Evolutionary conservation across 345 rosid species (phyloP).

Genomic region (Populus deltoides): DNA sequence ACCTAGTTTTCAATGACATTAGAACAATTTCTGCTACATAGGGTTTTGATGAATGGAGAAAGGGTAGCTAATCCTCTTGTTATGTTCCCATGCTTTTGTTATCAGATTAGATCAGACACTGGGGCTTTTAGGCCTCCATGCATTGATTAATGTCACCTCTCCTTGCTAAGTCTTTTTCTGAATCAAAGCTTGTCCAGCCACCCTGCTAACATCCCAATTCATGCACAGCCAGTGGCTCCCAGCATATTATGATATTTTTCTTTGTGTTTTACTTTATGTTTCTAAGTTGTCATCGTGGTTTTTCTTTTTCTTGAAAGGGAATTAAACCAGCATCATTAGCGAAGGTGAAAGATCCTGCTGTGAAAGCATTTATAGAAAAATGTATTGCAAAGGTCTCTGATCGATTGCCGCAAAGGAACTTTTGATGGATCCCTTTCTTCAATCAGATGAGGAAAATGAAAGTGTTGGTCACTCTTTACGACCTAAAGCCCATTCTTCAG

Average conservation of each 20-base stretch:
- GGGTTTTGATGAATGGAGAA: background rate
- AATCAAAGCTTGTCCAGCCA: background rate
- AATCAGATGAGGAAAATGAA: slow-evolving; percentile 51
- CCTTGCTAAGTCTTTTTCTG: background rate
- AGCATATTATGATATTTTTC: background rate
- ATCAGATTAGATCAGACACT: background rate
- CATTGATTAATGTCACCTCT: background rate
- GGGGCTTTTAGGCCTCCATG: background rate
- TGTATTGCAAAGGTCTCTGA: slow-evolving; percentile 74
- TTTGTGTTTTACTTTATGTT: background rate
- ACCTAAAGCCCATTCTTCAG: slow-evolving; percentile 28
- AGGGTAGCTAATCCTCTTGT: background rate
- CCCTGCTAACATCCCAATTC: background rate
- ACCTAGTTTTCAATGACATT: background rate
- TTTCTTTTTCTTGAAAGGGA: slow-evolving; percentile 51
- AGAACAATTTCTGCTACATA: background rate
- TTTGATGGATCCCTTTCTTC: slow-evolving; percentile 82
- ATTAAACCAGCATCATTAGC: slow-evolving; percentile 86
- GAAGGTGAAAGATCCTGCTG: slow-evolving; percentile 64
- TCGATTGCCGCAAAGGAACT: slow-evolving; percentile 83
- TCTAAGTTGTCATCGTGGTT: slow-evolving; percentile 8
- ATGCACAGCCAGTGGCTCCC: background rate
- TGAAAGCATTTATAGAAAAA: slow-evolving; percentile 78
- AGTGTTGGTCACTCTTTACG: slow-evolving; percentile 32
- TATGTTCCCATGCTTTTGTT: background rate